Base-by-base conservation (phyloP, 208 protist species). In the Acanthamoeba triangularis region DNA sequence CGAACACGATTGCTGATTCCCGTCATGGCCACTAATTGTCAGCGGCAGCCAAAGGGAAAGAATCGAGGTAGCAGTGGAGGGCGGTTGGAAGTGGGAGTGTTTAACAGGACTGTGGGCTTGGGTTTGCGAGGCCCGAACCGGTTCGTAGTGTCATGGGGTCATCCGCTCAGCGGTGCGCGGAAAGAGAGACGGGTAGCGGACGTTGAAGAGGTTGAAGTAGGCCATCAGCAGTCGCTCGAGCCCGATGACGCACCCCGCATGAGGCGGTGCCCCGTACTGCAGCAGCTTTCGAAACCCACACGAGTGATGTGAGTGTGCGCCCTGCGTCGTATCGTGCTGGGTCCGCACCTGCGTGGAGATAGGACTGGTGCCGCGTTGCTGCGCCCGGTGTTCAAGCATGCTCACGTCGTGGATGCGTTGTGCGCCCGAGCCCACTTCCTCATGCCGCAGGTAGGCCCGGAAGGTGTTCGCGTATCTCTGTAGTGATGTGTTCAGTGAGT, bases 401-500 rank as follows among this genome's bases (percentile, higher is more conserved):
- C 98, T 97, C 0, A 98, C 95, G 94, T 99, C 99, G 97, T 99
- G 99, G 56, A 99, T 99, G 98, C 99, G 99, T 98, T 99, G 99
- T 47, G 99, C 99, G 33, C 99, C 99, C 44, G 99, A 99, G 28
- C 98, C 98, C 95, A 99, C 99, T 97, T 99, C 99, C 97, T 99
- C 99, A 54, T 99, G 99, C 74, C 99, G 98, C 93, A 99, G 99
- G 97, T 99, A 99, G 97, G 99, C 98, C 97, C 99, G 99, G 97
- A 99, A 99, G 47, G 98, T 98, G 94, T 99, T 99, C 30, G 97
- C 95, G 85, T 97, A 98, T 18, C 80, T 23, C 20, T 92, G 90
- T 95, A 99, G 98, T 90, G 23, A 63, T 18, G 14, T 7, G 52
- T 20, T 7, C 52, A 56, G 37, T 41, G 37, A 41, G 37, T 41